Percentiles rank a stretch among this genome's conserved stretches.
Evolutionary conservation across 371 early-diverging fungal genomes (phyloP).

Genomic region (Chytridium lagenaria): DNA sequence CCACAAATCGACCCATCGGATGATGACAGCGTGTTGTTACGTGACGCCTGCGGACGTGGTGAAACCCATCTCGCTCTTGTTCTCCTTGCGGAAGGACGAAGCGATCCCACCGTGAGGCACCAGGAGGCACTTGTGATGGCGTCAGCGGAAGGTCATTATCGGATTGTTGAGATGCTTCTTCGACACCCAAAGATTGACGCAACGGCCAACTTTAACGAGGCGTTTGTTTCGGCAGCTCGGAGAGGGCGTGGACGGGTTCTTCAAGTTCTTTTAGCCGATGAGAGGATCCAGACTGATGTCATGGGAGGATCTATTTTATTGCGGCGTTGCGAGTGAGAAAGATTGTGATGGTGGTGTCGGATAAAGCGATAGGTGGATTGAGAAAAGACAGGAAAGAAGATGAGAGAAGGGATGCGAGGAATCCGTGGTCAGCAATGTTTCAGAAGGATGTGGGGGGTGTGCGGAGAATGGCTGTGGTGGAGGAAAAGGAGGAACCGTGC

Average conservation of each 20-base stretch:
- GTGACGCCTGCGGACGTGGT: neutral
- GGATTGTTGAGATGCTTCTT: conserved; percentile 21
- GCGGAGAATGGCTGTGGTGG: too few relatives aligned
- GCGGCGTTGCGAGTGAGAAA: too few relatives aligned
- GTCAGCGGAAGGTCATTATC: neutral
- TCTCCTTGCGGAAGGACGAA: neutral
- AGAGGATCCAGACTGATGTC: conserved; percentile 13
- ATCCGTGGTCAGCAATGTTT: too few relatives aligned
- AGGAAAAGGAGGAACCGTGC: too few relatives aligned
- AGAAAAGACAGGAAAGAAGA: too few relatives aligned
- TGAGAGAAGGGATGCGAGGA: too few relatives aligned
- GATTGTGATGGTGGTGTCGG: too few relatives aligned
- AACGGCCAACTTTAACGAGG: conserved; percentile 5
- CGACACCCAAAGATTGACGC: conserved; percentile 26
- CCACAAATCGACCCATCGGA: neutral
- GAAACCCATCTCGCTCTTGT: neutral
- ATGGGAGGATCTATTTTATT: neutral
- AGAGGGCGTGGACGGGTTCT: conserved; percentile 19
- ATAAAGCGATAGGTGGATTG: too few relatives aligned
- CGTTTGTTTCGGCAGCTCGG: conserved; percentile 1
- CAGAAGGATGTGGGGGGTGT: too few relatives aligned
- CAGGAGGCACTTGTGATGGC: neutral
- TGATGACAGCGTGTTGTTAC: neutral
- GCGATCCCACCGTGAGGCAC: neutral
- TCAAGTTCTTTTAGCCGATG: conserved; percentile 11